Evolutionary conservation across 768 basidiomycete genomes (phyloP), one percentile per base, ranked within the genome.

Genomic region (Lactarius pseudohatsudake): DNA sequence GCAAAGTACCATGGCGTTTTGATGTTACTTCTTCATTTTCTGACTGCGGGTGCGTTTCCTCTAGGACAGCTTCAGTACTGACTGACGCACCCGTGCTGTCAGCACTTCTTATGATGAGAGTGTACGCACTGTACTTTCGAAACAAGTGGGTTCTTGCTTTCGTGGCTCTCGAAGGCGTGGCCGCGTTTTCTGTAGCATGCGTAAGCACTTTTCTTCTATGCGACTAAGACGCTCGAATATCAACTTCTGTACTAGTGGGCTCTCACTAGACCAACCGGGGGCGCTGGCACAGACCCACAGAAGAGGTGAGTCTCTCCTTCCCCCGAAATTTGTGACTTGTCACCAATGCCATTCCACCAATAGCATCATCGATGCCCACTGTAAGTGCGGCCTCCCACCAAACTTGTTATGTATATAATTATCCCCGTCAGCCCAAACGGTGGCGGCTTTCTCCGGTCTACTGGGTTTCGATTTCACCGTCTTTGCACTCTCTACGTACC

Each of bases 71-170:
- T 22, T 26, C 7, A 16, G 11, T 7, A 13, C 20, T 3, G 15
- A 26, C 57, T 59, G 16, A 41, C 13, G 36, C 53, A 18, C 53
- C 8, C 4, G 50, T 20, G 4, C 20, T 28, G 2, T 11, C 54
- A 73, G 74, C 67, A 18, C 62, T 72, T 28, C 69, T 74, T 18
- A 22, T 69, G 3, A 64, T 73, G 55, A 70, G 74, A 13, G 72
- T 72, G 20, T 74, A 72, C 22, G 73, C 73, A 1, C 58, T 75
- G 59, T 74, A 74, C 59, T 61, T 66, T n/a, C 70, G 73, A 20
- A 73, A 67, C n/a, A 65, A 53, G 26, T 66, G 65, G 30, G 61
- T 75, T 32, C 64, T 74, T 15, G 5, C 1, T 13, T 9, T 74
- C 4, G 57, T 61, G 30, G 34, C 65, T 32, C 5, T 62, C 5